A percentile compares a stretch with the other conserved stretches of the same genome.
phyloP scores from a whole-genome alignment of 164 flowering plant species.

The Annona cherimola region DNA sequence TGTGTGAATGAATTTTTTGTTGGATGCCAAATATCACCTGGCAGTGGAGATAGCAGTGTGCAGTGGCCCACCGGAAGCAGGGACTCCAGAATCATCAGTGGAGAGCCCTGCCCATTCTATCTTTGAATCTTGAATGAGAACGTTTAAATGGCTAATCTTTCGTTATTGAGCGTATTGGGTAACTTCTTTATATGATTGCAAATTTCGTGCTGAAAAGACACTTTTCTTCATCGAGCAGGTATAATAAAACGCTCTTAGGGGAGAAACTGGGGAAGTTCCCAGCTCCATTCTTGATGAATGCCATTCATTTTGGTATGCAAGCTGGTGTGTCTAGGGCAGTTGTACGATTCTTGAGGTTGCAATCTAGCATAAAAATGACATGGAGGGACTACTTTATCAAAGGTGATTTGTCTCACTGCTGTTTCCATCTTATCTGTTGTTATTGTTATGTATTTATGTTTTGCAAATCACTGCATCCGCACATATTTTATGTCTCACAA shows the following conservation, averaged over 20 bases:
- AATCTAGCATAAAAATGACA: conserved; percentile 59
- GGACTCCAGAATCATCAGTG: background rate
- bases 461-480: background rate
- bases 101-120: background rate
- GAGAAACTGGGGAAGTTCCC: conserved; percentile 95
- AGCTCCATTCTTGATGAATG: conserved; percentile 96
- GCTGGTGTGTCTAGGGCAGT: conserved; percentile 76
- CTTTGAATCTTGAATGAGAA: background rate
- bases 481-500: too few species aligned
- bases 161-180: background rate
- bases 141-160: too few species aligned
- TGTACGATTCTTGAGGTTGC: conserved; percentile 65
- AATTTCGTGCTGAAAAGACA: background rate
- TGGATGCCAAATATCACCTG: background rate
- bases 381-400: conserved; percentile 80
- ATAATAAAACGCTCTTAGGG: conserved; percentile 86
- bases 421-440: background rate
- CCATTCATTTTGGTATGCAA: conserved; percentile 93
- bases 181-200: background rate
- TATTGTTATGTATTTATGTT: background rate
- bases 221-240: conserved; percentile 37
- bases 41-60: background rate
- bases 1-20: background rate
- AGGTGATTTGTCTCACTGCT: conserved; percentile 39
- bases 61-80: background rate